Conservation (phyloP, 2,329 filamentous ascomycete species). For the Diaporthe vaccinii region DNA sequence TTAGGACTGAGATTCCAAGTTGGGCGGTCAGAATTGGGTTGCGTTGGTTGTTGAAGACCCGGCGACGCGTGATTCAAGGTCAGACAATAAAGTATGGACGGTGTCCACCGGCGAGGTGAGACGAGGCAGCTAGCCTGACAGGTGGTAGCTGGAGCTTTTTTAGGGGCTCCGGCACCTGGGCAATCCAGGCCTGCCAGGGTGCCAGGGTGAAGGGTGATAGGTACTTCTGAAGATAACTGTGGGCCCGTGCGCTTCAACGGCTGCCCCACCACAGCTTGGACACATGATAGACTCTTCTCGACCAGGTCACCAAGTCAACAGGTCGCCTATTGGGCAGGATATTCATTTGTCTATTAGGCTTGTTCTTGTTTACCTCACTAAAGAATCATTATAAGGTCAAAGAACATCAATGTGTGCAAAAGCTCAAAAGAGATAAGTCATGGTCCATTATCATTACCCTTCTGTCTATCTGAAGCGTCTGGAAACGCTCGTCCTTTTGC, state of each 20-base stretch:
- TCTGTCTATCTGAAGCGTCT: slow-evolving; percentile 35
- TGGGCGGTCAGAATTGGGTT: not conserved
- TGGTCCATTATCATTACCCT: slow-evolving; percentile 38
- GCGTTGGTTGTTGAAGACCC: not conserved
- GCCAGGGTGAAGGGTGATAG: not conserved
- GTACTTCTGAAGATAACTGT: not conserved
- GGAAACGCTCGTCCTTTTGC: slow-evolving; percentile 30
- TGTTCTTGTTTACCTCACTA: too few relatives aligned
- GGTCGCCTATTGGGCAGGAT: not conserved
- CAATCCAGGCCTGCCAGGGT: slow-evolving; percentile 2
- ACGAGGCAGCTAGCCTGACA: slow-evolving; percentile 15
- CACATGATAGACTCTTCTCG: not conserved
- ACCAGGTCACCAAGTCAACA: not conserved
- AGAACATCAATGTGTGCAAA: not conserved
- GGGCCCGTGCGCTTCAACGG: slow-evolving; percentile 1
- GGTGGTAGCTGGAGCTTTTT: slow-evolving; percentile 24
- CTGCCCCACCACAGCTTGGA: not conserved
- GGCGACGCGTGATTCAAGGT: slow-evolving; percentile 1
- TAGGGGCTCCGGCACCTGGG: slow-evolving; percentile 21
- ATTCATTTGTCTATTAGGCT: too few relatives aligned
- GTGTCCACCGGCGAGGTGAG: slow-evolving; percentile 13
- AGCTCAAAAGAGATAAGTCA: not conserved
- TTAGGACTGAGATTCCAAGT: not conserved
- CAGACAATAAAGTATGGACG: slow-evolving; percentile 21
- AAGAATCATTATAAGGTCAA: too few relatives aligned